These are phyloP conservation scores for Thermothielavioides terrestris DNA, from an alignment of 495 filamentous ascomycete species.

Conservation along the genomic window DNA sequence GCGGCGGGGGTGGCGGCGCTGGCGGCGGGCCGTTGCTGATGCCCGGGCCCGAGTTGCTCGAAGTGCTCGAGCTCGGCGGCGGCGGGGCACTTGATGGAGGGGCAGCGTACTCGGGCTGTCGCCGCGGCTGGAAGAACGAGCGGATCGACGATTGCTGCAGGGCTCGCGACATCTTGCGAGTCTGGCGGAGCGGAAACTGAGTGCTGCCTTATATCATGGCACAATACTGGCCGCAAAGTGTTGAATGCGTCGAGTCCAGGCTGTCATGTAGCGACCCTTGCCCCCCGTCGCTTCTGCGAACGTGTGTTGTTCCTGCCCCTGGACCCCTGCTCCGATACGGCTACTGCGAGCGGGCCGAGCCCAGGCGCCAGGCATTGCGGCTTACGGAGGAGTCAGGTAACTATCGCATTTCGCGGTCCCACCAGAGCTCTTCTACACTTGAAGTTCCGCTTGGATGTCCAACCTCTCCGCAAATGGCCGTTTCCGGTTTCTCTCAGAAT, in stretches of 20 bases:
- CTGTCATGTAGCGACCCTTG: too few species aligned
- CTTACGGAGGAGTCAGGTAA: not conserved
- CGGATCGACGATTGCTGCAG: constrained; percentile 43
- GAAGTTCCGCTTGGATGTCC: too few species aligned
- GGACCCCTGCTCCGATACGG: not conserved
- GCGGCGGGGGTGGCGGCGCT: constrained; percentile 10
- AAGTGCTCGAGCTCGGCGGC: not conserved
- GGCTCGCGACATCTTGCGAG: constrained; percentile 16
- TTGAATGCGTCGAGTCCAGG: too few species aligned
- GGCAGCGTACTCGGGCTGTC: constrained; percentile 15
- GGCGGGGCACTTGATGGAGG: constrained; percentile 20
- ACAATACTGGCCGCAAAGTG: too few species aligned
- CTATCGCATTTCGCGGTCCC: not conserved
- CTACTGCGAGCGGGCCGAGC: not conserved
- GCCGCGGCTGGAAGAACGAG: constrained; percentile 35
- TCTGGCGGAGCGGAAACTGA: not conserved
- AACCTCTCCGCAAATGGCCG: not conserved
- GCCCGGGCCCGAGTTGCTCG: not conserved
- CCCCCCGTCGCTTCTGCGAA: too few species aligned
- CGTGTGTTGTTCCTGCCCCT: constrained; percentile 1
- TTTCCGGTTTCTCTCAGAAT: too few species aligned
- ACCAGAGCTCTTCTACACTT: not conserved
- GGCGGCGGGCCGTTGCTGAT: constrained; percentile 18
- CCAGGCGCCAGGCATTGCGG: too few species aligned
- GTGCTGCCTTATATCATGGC: not conserved